Base-by-base conservation (phyloP, 176 grass and related monocot species). In the Lolium perenne region DNA sequence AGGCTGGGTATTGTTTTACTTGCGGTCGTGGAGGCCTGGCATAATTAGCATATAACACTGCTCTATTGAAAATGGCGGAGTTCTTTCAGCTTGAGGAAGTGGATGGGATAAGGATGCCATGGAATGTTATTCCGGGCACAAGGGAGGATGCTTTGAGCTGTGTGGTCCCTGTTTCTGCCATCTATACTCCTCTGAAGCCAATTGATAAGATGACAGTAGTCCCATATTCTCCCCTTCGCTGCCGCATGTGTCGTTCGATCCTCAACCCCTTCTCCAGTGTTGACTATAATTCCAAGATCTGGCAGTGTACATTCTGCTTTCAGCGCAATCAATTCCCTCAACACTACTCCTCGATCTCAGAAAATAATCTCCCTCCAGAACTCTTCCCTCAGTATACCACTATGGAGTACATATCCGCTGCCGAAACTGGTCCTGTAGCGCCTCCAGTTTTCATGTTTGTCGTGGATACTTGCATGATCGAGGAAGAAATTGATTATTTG, bases 381-480 rank as follows among this genome's bases (percentile, higher is more conserved):
- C 93, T 92, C 67, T 92, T 92, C 29, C 88, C 93, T 88, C 91
- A 92, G 63, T 94, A 92, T 56, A 94, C 90, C 43, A 95, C 91
- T 20, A 72, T 98, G 40, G 95, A 98, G 78, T 98, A 98, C 84
- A 63, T 83, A 59, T 94, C 96, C 67, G 53, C 78, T 62, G 47
- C 45, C 0, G 91, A 97, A 59, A 93, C 87, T 20, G 90, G 88
- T 23, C 84, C 89, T 80, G 77, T 18, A 50, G 78, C 55, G 62
- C 91, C 93, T 83, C 81, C 96, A 10, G 91, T 95, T 79, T 98
- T 95, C 88, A 84, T 98, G 21, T 95, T 98, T 89, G 93, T 95
- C 76, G 93, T 98, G 16, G 96, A 98, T 82, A 98, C 96, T 46
- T 95, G 96, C 80, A 92, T 98, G 88, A 98, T 98, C 58, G 96